Evolutionary conservation across 2,329 filamentous ascomycete species (phyloP).

Genomic region (Botrytis elliptica): DNA sequence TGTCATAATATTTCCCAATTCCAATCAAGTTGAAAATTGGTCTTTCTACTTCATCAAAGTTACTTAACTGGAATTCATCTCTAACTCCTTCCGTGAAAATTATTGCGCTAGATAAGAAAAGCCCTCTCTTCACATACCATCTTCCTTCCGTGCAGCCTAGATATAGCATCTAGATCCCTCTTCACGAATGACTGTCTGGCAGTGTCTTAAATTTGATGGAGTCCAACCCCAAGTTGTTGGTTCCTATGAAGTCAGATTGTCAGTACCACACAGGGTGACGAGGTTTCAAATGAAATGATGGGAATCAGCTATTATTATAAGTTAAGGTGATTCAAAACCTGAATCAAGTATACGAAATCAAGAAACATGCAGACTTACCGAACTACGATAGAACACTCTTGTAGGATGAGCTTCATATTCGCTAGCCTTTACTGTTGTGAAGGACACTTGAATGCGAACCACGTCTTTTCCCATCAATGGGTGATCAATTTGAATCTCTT

Average conservation of each 20-base stretch:
- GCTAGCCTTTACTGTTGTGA: neutral
- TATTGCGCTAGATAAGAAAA: neutral
- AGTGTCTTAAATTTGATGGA: slow-evolving; percentile 5
- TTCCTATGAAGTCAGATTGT: neutral
- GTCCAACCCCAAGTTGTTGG: neutral
- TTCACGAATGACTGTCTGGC: neutral
- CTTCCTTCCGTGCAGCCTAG: neutral
- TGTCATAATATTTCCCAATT: neutral
- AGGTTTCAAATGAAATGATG: accelerated
- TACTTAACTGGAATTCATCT: neutral
- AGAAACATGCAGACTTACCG: neutral
- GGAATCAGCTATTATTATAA: accelerated
- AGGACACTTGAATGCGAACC: neutral
- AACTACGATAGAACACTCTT: neutral
- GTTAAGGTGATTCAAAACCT: neutral
- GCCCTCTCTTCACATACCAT: too few species aligned
- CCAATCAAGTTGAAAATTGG: neutral
- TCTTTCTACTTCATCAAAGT: neutral
- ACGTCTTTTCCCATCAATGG: slow-evolving; percentile 4
- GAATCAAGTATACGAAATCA: neutral
- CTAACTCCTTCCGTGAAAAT: neutral
- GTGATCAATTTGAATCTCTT: neutral
- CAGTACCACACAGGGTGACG: neutral
- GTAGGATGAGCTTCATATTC: neutral
- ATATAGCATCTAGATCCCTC: neutral